Base-by-base conservation (phyloP, 2,329 filamentous ascomycete species). In the Penicillium sp. region DNA sequence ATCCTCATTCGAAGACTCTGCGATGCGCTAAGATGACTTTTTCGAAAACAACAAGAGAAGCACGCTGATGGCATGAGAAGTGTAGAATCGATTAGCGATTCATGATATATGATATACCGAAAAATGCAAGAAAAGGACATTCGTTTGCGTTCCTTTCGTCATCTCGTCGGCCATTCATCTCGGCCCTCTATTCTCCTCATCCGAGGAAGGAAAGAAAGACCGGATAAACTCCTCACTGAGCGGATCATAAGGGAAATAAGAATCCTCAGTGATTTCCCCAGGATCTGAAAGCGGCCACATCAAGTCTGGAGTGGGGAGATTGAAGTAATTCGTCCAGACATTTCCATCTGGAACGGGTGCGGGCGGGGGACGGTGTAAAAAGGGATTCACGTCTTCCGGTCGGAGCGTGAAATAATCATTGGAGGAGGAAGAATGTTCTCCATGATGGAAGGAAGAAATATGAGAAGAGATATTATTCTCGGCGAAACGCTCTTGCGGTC, bases 171-270 rank as follows among this genome's bases (percentile, higher is more conserved):
- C 5, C 12, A 13, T 22, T 62, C 44, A 64, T n/a, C 56, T 56
- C 17, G 33, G 58, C 28, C 68, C 68, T 69, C 70, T 71, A 22
- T 67, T 60, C 1, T 72, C 66, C 54, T 75, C 74, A 10, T 74
- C 72, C 13, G 66, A 60, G 17, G 64, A 56, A 1, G 75, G 75
- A 60, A 78, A 78, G 61, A 77, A 76, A 24, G 76, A 78, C 22
- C 73, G 67, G 62, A 78, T 76, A 28, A 78, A 78, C 50, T 78
- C 75, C 19, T 74, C 75, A 45, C 68, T 72, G 51, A 78, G 76
- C 7, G 76, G 76, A 44, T 78, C 76, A 62, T 78, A 78, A 10
- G 76, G 76, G 59, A 78, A 78, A 58, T 74, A 78, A 0, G 67
- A 67, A 42, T 76, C 73, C 22, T 68, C 64, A 4, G 61, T 51